These are phyloP conservation scores for Beta corolliflora DNA, from an alignment of 179 eudicot species.

Conservation along the genomic window DNA sequence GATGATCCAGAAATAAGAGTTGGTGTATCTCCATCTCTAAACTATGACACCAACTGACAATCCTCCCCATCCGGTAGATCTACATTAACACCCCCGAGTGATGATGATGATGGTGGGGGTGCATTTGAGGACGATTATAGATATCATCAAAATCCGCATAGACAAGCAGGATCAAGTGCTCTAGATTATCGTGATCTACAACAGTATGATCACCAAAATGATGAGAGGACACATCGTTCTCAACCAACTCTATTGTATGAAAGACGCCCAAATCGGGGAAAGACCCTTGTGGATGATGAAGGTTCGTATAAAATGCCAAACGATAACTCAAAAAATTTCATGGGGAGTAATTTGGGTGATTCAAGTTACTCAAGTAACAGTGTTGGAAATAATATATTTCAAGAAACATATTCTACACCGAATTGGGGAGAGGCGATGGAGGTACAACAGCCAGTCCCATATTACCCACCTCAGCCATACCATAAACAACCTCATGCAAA, in stretches of 20 bases:
- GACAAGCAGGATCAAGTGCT: neutral
- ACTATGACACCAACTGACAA: neutral
- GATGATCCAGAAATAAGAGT: neutral
- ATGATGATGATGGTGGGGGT: neutral
- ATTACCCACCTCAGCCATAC: neutral
- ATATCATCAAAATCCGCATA: too few species aligned
- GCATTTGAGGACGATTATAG: neutral
- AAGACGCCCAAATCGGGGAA: neutral
- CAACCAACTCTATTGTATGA: neutral
- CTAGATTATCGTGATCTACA: neutral
- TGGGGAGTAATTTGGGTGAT: neutral
- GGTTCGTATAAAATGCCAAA: too few species aligned
- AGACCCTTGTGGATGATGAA: neutral
- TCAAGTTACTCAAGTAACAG: neutral
- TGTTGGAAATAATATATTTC: neutral
- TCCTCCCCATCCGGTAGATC: too few species aligned
- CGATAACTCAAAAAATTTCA: too few species aligned
- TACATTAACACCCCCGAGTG: neutral
- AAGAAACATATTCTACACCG: neutral
- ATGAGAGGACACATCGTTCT: neutral
- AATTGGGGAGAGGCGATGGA: neutral
- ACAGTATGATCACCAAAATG: neutral
- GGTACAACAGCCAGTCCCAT: neutral
- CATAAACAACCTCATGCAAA: neutral
- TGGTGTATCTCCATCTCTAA: neutral